phyloP scores from a whole-genome alignment of 108 stramenopile species.

The Chaetoceros tenuissimus region DNA sequence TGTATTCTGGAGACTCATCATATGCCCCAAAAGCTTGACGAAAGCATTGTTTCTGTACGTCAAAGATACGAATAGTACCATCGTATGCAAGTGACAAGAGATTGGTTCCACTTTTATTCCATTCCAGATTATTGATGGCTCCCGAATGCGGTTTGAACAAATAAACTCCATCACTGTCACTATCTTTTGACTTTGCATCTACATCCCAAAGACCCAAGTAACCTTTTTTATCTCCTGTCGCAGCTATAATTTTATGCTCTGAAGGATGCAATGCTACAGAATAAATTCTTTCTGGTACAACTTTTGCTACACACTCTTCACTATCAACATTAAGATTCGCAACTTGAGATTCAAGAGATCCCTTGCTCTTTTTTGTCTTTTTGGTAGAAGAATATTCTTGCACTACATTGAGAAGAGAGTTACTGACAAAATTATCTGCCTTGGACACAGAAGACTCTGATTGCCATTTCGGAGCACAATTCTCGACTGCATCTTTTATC shows the following conservation, averaged over 20 bases:
- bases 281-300: constrained; percentile 71
- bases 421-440: constrained; percentile 26
- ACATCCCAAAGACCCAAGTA: constrained; percentile 75
- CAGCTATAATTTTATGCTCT: constrained; percentile 35
- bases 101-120: constrained; percentile 31
- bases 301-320: constrained; percentile 55
- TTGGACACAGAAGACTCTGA: constrained; percentile 22
- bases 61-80: constrained; percentile 57
- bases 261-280: constrained; percentile 60
- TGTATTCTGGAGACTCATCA: constrained; percentile 46
- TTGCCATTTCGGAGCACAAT: constrained; percentile 48
- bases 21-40: constrained; percentile 75
- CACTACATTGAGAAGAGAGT: constrained; percentile 6
- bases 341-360: constrained; percentile 14
- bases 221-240: constrained; percentile 66
- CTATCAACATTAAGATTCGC: constrained; percentile 46
- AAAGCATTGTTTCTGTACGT: constrained; percentile 46
- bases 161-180: constrained; percentile 34
- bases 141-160: constrained; percentile 54
- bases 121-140: constrained; percentile 44
- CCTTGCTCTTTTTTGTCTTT: constrained; percentile 9
- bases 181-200: constrained; percentile 19
- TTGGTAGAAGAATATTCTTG: background rate
- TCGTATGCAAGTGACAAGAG: constrained; percentile 67
- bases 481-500: constrained; percentile 37